Percentiles rank a stretch among this genome's conserved stretches.
Evolutionary conservation across 2,329 filamentous ascomycete species (phyloP).

Genomic region (Curvularia hawaiiensis): DNA sequence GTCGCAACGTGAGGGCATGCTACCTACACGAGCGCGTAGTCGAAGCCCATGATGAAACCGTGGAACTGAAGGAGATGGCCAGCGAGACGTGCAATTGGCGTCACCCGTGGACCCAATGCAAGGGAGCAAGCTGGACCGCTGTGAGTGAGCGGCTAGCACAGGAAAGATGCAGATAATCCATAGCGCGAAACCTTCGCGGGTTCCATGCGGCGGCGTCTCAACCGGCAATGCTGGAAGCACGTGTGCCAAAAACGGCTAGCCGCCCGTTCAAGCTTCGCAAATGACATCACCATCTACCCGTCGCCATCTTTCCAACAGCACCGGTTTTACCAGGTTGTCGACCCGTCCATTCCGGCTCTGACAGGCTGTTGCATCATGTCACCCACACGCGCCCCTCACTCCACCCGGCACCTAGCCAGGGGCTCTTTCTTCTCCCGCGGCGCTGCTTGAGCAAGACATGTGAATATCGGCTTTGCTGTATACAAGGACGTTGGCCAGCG

Average conservation of each 20-base stretch:
- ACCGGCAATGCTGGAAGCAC: conserved; percentile 12
- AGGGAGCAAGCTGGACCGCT: conserved; percentile 26
- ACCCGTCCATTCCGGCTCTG: background rate
- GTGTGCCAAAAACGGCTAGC: conserved; percentile 21
- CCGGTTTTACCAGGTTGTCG: background rate
- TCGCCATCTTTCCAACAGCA: conserved; percentile 13
- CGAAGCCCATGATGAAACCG: conserved; percentile 58
- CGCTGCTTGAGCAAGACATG: conserved; percentile 6
- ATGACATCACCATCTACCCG: conserved; percentile 37
- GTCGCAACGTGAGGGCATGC: conserved; percentile 7
- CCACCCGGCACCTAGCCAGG: background rate
- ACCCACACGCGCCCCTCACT: background rate
- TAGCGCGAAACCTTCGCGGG: conserved; percentile 7
- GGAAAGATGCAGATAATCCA: conserved; percentile 9
- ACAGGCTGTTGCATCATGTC: conserved; percentile 18
- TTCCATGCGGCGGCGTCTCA: conserved; percentile 3
- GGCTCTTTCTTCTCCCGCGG: background rate
- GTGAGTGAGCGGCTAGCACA: conserved; percentile 22
- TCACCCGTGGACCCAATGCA: conserved; percentile 22
- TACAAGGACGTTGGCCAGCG: conserved; percentile 7
- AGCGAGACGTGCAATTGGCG: conserved; percentile 22
- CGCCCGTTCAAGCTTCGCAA: conserved; percentile 19
- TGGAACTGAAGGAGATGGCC: conserved; percentile 11
- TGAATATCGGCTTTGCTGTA: conserved; percentile 9
- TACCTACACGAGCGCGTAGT: conserved; percentile 67